Base-by-base conservation (phyloP, 495 filamentous ascomycete genomes). In the Bacidia gigantensis region DNA sequence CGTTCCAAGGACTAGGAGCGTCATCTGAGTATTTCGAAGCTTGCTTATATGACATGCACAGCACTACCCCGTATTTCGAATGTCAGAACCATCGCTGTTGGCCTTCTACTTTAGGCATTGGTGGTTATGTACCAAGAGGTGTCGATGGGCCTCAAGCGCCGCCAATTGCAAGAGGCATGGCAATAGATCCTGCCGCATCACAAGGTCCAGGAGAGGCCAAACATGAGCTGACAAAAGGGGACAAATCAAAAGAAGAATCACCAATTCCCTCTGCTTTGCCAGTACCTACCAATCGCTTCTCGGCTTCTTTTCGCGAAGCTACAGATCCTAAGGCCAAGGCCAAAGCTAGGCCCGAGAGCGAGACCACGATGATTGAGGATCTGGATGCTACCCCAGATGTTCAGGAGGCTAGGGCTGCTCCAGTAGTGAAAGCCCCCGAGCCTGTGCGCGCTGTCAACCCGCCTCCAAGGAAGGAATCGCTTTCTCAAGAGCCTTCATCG, bases 11-110 rank as follows among this genome's bases (percentile, higher is more conserved):
- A 9, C 57, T 46, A 63, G 74, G 74, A 14, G 56, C 64, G 38
- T 71, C 72, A 2, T 72, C 74, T 2, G 74, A 77, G 56, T 77
- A 77, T 48, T 77, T 70, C 26, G 70, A 76, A 51, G 74, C 72
- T 3, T 73, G 71, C 58, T 66, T 71, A 0, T 71, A 76, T 56
- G 74, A 77, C 38, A 53, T 72, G 25, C 70, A 73, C 46, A 74
- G 68, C 54, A 61, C 64, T 24, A 67, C 60, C 5, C 70, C 73
- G 0, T 75, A 70, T 52, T 77, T 77, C 50, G 68, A 73, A 41
- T 76, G 74, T 41, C 45, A 64, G 12, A 69, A 72, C 41, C 74
- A 76, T 56, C 55, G 64, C 21, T 77, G 73, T 52, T 69, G 51
- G 35, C 57, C 57, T 18, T 44, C 17, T 11, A 44, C 21, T 20